phyloP scores from a whole-genome alignment of 495 filamentous ascomycete species.

The Margaritispora aquatica region DNA sequence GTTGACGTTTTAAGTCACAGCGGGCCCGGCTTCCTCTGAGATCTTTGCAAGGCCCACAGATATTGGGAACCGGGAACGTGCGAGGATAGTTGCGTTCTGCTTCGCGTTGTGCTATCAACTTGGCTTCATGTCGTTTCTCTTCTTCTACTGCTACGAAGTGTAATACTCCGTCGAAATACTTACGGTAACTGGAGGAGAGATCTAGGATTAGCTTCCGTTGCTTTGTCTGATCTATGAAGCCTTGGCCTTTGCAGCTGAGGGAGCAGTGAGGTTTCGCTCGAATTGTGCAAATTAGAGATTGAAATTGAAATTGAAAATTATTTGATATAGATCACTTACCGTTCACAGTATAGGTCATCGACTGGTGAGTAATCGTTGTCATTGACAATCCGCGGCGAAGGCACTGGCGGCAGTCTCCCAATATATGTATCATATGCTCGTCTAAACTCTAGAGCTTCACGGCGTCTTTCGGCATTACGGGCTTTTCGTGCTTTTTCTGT shows the following conservation, averaged over 20 bases:
- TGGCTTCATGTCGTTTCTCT: too few relatives aligned
- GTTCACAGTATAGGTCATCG: background rate
- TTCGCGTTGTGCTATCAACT: too few relatives aligned
- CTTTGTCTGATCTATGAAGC: too few relatives aligned
- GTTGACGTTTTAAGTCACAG: background rate
- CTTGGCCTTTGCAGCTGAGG: too few relatives aligned
- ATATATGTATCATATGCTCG: background rate
- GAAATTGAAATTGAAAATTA: background rate
- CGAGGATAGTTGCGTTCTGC: too few relatives aligned
- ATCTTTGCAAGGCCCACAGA: background rate
- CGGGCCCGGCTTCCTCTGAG: background rate
- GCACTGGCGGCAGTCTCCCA: background rate
- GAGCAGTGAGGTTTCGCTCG: too few relatives aligned
- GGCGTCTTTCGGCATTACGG: background rate
- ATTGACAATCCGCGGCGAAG: background rate
- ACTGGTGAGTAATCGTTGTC: background rate
- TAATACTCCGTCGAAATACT: too few relatives aligned
- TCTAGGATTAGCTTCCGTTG: too few relatives aligned
- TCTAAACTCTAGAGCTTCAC: background rate
- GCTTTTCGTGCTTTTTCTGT: background rate
- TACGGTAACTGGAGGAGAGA: too few relatives aligned
- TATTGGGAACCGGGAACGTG: background rate
- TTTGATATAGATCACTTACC: background rate
- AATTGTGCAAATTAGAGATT: too few relatives aligned
- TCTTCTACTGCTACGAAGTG: too few relatives aligned